phyloP scores from a whole-genome alignment of 768 basidiomycete genomes.

The Mycena filopes region DNA sequence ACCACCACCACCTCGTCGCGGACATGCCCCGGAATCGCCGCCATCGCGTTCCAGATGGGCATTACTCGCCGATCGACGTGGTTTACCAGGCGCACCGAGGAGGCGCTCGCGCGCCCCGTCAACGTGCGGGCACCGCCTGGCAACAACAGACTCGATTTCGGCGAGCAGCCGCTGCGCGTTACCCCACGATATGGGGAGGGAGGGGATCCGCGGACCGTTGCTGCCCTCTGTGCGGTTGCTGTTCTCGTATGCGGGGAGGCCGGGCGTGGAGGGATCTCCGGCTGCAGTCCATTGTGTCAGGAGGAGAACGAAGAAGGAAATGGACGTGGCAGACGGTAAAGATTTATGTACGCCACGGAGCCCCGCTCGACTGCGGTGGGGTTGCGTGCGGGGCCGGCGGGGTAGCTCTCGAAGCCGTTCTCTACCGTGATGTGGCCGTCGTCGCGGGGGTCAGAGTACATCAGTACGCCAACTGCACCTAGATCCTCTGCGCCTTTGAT shows the following conservation, averaged over 20 bases:
- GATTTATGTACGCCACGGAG: slow-evolving; percentile 76
- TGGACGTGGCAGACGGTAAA: slow-evolving; percentile 55
- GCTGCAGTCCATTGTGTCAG: slow-evolving; percentile 32
- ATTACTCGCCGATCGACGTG: slow-evolving; percentile 81
- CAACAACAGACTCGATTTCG: slow-evolving; percentile 52
- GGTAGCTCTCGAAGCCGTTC: slow-evolving; percentile 84
- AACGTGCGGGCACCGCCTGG: slow-evolving; percentile 44
- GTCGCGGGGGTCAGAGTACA: slow-evolving; percentile 89
- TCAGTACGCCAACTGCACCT: slow-evolving; percentile 79
- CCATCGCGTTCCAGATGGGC: slow-evolving; percentile 93
- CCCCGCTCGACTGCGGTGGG: slow-evolving; percentile 88
- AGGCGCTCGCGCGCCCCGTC: slow-evolving; percentile 60
- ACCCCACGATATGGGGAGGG: slow-evolving; percentile 89
- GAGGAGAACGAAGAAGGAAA: neutral
- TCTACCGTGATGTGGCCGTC: slow-evolving; percentile 81
- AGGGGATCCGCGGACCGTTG: slow-evolving; percentile 82
- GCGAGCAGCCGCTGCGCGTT: slow-evolving; percentile 80
- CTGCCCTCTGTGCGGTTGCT: slow-evolving; percentile 67
- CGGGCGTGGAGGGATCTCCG: slow-evolving; percentile 89
- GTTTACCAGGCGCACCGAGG: slow-evolving; percentile 63
- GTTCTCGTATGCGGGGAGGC: slow-evolving; percentile 87
- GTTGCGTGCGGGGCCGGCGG: slow-evolving; percentile 89
- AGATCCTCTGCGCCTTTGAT: slow-evolving; percentile 86
- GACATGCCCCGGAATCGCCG: slow-evolving; percentile 83
- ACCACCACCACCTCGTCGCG: slow-evolving; percentile 87